phyloP scores from a whole-genome alignment of 345 rosid genomes.

The Gossypioides kirkii region DNA sequence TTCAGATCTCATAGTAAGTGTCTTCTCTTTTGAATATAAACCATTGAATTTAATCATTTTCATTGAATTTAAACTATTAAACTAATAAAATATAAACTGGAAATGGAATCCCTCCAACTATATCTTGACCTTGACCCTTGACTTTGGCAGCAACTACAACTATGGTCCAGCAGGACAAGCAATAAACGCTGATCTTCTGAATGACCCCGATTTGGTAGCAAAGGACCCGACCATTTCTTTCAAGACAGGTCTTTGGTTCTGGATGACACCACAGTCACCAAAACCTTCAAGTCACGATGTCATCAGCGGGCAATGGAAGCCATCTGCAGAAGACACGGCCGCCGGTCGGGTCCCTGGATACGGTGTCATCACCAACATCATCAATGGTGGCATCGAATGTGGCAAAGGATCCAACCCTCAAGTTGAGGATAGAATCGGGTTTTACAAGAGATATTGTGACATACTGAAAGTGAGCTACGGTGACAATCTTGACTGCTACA shows the following conservation, averaged over 20 bases:
- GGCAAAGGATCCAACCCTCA: constrained; percentile 39
- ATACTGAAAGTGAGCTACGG: constrained; percentile 43
- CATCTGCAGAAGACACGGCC: constrained; percentile 29
- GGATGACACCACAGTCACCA: constrained; percentile 41
- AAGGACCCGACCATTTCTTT: constrained; percentile 35
- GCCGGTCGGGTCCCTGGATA: constrained; percentile 37
- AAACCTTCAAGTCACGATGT: constrained; percentile 66
- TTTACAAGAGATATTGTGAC: constrained; percentile 54
- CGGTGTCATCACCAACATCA: constrained; percentile 57
- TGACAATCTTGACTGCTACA: constrained; percentile 50
- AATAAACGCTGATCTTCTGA: constrained; percentile 44
- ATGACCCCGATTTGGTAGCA: constrained; percentile 42
- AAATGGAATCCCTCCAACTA: background rate
- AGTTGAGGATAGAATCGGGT: constrained; percentile 52
- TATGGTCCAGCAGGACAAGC: constrained; percentile 52
- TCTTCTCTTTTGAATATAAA: background rate
- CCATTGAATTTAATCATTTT: background rate
- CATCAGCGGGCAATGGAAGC: constrained; percentile 40
- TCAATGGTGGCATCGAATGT: constrained; percentile 65
- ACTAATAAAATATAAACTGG: background rate
- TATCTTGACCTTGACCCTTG: background rate
- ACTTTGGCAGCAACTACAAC: constrained; percentile 51
- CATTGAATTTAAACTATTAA: background rate
- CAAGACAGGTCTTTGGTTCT: constrained; percentile 49
- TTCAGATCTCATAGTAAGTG: constrained; percentile 51